Conservation (phyloP, 2,329 filamentous ascomycete species). For the Sclerotinia spermophila region DNA sequence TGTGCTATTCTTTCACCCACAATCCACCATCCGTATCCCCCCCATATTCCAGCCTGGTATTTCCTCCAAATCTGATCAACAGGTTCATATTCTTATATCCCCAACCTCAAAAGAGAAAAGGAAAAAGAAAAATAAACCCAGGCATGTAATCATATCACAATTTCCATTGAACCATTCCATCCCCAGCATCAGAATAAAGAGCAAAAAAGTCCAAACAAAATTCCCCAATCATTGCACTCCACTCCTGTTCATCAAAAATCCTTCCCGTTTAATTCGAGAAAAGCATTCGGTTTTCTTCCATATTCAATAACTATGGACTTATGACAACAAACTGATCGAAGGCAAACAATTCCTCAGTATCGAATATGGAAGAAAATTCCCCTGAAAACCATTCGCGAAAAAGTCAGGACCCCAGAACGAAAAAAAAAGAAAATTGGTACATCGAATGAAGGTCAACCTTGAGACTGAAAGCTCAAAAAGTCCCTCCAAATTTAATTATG, state of each 20-base stretch:
- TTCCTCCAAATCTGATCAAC: conserved; percentile 15
- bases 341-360: background rate
- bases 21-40: background rate
- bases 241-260: background rate
- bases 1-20: background rate
- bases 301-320: background rate
- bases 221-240: conserved; percentile 2
- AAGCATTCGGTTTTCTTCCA: background rate
- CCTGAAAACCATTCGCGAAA: background rate
- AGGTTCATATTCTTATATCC: conserved; percentile 2
- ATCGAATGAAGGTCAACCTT: conserved; percentile 10
- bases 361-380: background rate
- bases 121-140: conserved; percentile 3
- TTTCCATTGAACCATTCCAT: conserved; percentile 13
- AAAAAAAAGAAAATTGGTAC: background rate
- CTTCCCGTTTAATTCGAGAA: background rate
- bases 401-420: background rate
- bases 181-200: background rate
- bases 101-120: background rate
- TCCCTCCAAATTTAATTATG: conserved; percentile 17
- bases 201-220: conserved; percentile 7
- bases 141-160: conserved; percentile 21
- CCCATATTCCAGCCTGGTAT: conserved; percentile 6
- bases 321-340: background rate
- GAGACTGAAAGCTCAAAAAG: background rate